phyloP scores from a whole-genome alignment of 305 asterid genomes.

The Plantago lanceolata region DNA sequence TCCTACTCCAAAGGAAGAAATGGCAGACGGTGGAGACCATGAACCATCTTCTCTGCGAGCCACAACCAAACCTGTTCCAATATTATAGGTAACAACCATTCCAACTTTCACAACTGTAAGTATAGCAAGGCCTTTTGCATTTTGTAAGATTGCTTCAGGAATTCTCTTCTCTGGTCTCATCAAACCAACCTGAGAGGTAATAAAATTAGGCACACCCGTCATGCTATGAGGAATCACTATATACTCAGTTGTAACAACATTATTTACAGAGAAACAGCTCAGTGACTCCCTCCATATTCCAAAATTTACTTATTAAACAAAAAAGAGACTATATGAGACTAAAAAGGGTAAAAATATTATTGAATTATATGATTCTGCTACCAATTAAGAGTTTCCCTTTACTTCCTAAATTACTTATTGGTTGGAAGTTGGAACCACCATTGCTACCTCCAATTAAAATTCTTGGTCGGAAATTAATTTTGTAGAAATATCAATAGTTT shows the following conservation, averaged over 20 bases:
- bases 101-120: conserved; percentile 91
- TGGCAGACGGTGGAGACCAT: conserved; percentile 98
- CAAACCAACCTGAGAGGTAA: conserved; percentile 59
- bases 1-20: conserved; percentile 82
- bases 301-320: no score
- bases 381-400: no score
- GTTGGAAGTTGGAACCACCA: neutral
- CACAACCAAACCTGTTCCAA: conserved; percentile 91
- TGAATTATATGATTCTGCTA: no score
- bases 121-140: conserved; percentile 94
- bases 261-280: no score
- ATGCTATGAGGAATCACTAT: neutral
- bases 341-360: no score
- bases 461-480: neutral
- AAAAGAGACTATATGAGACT: no score
- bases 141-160: conserved; percentile 75
- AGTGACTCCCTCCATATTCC: no score
- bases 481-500: neutral
- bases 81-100: conserved; percentile 80
- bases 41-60: conserved; percentile 89
- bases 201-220: conserved; percentile 6
- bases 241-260: neutral
- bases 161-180: conserved; percentile 76
- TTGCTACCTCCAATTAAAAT: neutral
- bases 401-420: neutral